Evolutionary conservation across 2,329 filamentous ascomycete species (phyloP).

Genomic region (Fusarium chuoi): DNA sequence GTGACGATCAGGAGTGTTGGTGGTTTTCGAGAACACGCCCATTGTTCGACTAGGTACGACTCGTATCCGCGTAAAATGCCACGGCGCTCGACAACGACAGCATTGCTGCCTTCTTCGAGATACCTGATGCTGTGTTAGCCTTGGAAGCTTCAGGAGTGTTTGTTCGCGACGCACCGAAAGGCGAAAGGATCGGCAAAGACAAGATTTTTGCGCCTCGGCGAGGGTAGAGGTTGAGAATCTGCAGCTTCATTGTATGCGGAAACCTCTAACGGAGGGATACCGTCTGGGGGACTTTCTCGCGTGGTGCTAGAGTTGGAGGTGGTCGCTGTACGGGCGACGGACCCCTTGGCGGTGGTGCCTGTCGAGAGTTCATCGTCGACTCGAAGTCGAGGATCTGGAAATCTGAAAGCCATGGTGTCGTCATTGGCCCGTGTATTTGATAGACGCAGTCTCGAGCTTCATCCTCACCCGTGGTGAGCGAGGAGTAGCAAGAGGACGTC

Average conservation of each 20-base stretch:
- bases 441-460: constrained; percentile 37
- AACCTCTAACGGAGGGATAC: constrained; percentile 29
- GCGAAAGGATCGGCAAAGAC: constrained; percentile 70
- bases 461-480: constrained; percentile 37
- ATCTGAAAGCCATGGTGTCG: constrained; percentile 54
- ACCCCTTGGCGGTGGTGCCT: constrained; percentile 27
- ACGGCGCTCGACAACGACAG: constrained; percentile 77
- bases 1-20: constrained; percentile 93
- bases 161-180: constrained; percentile 57
- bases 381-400: constrained; percentile 45
- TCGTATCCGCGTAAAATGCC: constrained; percentile 84
- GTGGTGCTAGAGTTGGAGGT: constrained; percentile 22
- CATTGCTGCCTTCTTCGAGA: constrained; percentile 84
- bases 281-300: constrained; percentile 39
- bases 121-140: constrained; percentile 61
- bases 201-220: constrained; percentile 54
- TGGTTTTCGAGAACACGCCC: constrained; percentile 91
- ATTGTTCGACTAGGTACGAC: constrained; percentile 95
- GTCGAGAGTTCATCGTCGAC: constrained; percentile 43
- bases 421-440: constrained; percentile 41
- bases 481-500: constrained; percentile 29
- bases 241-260: constrained; percentile 28
- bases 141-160: neutral
- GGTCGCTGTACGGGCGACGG: constrained; percentile 35
- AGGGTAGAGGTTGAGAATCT: constrained; percentile 20